phyloP scores from a whole-genome alignment of 2,329 filamentous ascomycete genomes.

The Cladosporium austrohemisphaericum region DNA sequence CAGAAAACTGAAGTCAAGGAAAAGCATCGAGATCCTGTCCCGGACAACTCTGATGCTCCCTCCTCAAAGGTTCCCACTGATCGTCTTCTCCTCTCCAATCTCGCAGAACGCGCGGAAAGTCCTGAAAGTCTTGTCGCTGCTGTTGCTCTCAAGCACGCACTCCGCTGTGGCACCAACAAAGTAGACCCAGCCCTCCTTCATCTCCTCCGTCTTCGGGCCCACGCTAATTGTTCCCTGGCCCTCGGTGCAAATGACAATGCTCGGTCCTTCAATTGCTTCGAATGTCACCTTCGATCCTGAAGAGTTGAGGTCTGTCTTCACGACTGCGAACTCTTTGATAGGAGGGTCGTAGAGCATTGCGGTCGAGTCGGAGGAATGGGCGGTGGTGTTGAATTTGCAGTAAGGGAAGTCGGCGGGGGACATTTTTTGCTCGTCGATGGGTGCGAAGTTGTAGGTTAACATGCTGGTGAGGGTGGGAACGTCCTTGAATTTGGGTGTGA shows the following conservation, averaged over 20 bases:
- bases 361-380: slow-evolving; percentile 72
- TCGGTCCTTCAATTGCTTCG: slow-evolving; percentile 80
- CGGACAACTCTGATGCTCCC: too few relatives aligned
- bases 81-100: slow-evolving; percentile 52
- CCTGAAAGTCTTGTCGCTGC: slow-evolving; percentile 65
- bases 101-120: slow-evolving; percentile 96
- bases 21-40: too few relatives aligned
- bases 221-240: slow-evolving; percentile 82
- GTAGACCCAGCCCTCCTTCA: slow-evolving; percentile 50
- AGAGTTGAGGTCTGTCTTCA: slow-evolving; percentile 70
- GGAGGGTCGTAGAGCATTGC: slow-evolving; percentile 85
- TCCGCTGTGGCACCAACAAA: slow-evolving; percentile 83
- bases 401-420: slow-evolving; percentile 79
- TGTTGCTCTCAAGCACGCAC: slow-evolving; percentile 66
- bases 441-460: slow-evolving; percentile 92
- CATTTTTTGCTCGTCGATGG: slow-evolving; percentile 95
- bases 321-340: slow-evolving; percentile 92
- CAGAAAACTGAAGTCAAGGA: too few relatives aligned
- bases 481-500: slow-evolving; percentile 98
- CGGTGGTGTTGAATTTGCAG: slow-evolving; percentile 72
- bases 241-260: slow-evolving; percentile 84
- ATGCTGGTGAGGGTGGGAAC: slow-evolving; percentile 82
- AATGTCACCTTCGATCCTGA: slow-evolving; percentile 79
- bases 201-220: slow-evolving; percentile 72
- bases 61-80: slow-evolving; percentile 3